Base-by-base conservation (phyloP, 352 stramenopile genomes). In the Pythium utonaiense region DNA sequence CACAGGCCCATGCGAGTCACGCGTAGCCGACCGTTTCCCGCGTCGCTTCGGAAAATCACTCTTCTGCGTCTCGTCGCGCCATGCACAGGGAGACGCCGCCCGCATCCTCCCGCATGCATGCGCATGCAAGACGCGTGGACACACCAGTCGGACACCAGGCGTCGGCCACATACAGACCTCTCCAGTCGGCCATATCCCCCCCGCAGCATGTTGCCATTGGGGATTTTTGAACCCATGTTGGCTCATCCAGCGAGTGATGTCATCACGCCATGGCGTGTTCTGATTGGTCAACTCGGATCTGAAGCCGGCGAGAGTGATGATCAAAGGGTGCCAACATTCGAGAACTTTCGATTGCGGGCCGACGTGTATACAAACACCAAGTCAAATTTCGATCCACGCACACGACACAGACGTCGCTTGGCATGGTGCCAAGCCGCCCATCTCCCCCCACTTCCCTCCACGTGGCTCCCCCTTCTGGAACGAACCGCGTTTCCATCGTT, bases 201-300 rank as follows among this genome's bases (percentile, higher is more conserved):
- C n/a, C n/a, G n/a, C n/a, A n/a, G 44, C 44, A 51, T 51, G 44
- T 33, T n/a, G 44, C 44, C 44, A 49, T 10, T 22, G 41, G 51
- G 36, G 47, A 8, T 27, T 19, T 21, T 51, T 34, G 59, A 40
- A 61, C 24, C 60, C 60, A 67, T 67, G 25, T 62, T 42, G 44
- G 25, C n/a, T 24, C 24, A 6, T 16, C n/a, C n/a, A n/a, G 34
- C 14, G 13, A 57, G 33, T 67, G 60, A 62, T 57, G 53, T 62
- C 52, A 62, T 61, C 38, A 27, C 41, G 31, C 22, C 53, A 7
- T 42, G 6, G 31, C 27, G 25, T 22, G 25, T 22, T 53, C 12
- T 50, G 25, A 70, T 73, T 70, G 61, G 66, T 22, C 53, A 21
- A 66, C n/a, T n/a, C n/a, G n/a, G n/a, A n/a, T n/a, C n/a, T n/a